Evolutionary conservation across 129 eudicot species (phyloP).

Genomic region (Escallonia rubra): DNA sequence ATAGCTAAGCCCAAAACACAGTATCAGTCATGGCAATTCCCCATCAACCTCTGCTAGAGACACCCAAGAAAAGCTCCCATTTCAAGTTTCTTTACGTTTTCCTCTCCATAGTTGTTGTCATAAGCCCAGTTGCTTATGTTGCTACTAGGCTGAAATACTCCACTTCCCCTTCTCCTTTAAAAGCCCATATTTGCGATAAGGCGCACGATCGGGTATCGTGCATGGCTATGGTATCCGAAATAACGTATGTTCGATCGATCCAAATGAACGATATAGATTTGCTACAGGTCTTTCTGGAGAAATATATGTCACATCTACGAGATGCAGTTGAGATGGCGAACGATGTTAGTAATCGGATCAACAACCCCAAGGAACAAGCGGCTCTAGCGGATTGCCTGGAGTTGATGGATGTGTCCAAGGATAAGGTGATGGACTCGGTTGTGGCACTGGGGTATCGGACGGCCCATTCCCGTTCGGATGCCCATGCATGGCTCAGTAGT

Average conservation of each 20-base stretch:
- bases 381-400: slow-evolving; percentile 21
- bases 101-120: slow-evolving; percentile 10
- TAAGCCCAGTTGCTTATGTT: slow-evolving; percentile 14
- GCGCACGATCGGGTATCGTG: slow-evolving; percentile 25
- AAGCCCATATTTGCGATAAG: slow-evolving; percentile 14
- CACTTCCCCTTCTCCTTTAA: neutral
- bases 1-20: no score
- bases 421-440: slow-evolving; percentile 13
- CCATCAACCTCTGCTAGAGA: slow-evolving; percentile 18
- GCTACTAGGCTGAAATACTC: neutral
- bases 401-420: slow-evolving; percentile 26
- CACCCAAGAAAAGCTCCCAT: slow-evolving; percentile 4
- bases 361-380: slow-evolving; percentile 10
- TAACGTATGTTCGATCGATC: neutral
- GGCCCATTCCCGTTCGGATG: slow-evolving; percentile 5
- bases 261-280: neutral
- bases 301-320: neutral
- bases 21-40: slow-evolving; percentile 11
- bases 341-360: slow-evolving; percentile 5
- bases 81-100: slow-evolving; percentile 3
- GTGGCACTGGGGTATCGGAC: slow-evolving; percentile 7
- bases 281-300: slow-evolving; percentile 4
- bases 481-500: slow-evolving; percentile 20
- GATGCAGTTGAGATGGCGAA: slow-evolving; percentile 5
- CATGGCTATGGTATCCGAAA: slow-evolving; percentile 13